A percentile compares a stretch with the other conserved stretches of the same genome.
phyloP scores from a whole-genome alignment of 163 green algal genomes.

The Coccomyxa subellipsoidea region DNA sequence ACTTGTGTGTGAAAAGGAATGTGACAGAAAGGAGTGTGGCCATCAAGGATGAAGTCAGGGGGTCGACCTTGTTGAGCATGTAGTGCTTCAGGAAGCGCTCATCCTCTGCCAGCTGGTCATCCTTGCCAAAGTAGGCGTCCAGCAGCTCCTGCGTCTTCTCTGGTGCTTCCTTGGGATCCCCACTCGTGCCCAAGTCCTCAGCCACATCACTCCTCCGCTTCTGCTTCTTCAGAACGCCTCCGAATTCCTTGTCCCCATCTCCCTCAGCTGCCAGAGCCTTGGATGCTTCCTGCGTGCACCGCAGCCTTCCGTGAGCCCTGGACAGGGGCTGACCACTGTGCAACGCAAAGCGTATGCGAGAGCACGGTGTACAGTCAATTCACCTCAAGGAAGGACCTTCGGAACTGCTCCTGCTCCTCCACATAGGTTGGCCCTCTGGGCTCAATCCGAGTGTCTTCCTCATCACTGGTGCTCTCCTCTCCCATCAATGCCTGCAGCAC shows the following conservation, averaged over 20 bases:
- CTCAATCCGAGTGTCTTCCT: constrained; percentile 7
- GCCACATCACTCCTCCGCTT: neutral
- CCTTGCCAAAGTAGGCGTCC: constrained; percentile 63
- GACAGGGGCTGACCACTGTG: neutral
- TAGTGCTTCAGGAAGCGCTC: constrained; percentile 80
- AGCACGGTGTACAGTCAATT: neutral
- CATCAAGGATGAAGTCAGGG: no score
- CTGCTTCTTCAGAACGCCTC: constrained; percentile 34
- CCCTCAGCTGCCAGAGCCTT: constrained; percentile 5
- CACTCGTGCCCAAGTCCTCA: neutral
- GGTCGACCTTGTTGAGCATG: constrained; percentile 62
- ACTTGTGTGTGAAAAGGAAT: no score
- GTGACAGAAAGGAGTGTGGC: neutral
- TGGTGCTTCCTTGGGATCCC: neutral
- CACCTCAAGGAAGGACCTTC: constrained; percentile 55
- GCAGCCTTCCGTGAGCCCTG: neutral
- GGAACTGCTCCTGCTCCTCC: constrained; percentile 64
- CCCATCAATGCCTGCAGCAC: constrained; percentile 21
- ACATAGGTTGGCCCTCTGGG: constrained; percentile 50
- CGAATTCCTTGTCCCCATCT: constrained; percentile 27
- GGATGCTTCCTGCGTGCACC: neutral
- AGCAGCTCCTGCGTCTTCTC: constrained; percentile 43
- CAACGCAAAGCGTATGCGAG: neutral
- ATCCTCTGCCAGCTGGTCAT: constrained; percentile 43
- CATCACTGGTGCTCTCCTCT: constrained; percentile 18